Conservation (phyloP, 139 green algal species). For the Tetraselmis striata region DNA sequence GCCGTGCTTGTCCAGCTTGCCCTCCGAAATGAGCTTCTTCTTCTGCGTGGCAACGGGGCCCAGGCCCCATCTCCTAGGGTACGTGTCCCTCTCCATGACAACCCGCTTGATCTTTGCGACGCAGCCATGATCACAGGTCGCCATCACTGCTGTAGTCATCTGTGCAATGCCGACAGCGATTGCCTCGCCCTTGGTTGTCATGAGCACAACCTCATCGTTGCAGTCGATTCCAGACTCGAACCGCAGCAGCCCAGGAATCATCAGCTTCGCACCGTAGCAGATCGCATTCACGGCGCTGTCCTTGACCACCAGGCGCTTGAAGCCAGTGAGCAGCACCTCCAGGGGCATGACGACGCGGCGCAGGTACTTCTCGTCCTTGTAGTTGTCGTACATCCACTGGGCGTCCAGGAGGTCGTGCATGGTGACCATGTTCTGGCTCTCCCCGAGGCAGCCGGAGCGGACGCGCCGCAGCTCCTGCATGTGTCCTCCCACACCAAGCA, state of each 20-base stretch:
- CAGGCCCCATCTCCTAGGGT: conserved; percentile 90
- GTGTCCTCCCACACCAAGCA: conserved; percentile 93
- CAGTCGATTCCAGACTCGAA: conserved; percentile 87
- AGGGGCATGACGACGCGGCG: conserved; percentile 90
- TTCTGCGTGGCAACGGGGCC: conserved; percentile 90
- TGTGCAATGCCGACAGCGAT: conserved; percentile 90
- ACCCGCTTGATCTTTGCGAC: conserved; percentile 97
- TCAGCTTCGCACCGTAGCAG: conserved; percentile 99
- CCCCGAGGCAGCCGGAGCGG: conserved; percentile 89
- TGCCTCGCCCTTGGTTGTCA: conserved; percentile 99
- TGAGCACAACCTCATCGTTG: conserved; percentile 92
- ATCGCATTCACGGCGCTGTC: conserved; percentile 97
- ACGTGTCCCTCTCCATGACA: conserved; percentile 99
- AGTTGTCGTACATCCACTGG: conserved; percentile 88
- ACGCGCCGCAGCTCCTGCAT: conserved; percentile 97
- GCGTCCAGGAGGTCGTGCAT: conserved; percentile 99
- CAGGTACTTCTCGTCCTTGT: conserved; percentile 89
- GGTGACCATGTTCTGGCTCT: conserved; percentile 94
- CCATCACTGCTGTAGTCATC: conserved; percentile 95
- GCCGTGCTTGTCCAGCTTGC: conserved; percentile 95
- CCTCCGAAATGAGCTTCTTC: conserved; percentile 94
- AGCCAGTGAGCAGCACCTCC: conserved; percentile 89
- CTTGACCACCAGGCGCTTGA: conserved; percentile 97
- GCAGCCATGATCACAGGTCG: conserved; percentile 87
- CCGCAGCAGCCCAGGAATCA: conserved; percentile 91